Conservation (phyloP, 1,284 basidiomycete genomes). For the Mrakiaceae sp. region DNA sequence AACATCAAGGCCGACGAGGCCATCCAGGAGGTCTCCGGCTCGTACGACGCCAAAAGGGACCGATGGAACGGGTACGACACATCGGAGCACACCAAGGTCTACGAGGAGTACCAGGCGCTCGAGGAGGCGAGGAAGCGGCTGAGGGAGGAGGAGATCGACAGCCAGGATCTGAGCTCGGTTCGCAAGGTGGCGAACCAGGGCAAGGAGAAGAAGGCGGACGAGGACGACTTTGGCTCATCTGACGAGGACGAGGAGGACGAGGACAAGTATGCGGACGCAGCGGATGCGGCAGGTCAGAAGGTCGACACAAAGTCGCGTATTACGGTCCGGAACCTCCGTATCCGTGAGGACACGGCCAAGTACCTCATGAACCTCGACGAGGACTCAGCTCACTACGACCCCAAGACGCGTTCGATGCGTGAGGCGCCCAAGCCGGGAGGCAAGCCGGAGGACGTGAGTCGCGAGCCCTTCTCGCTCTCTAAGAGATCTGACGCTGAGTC, state of each 20-base stretch:
- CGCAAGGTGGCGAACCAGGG: conserved; percentile 75
- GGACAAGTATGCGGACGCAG: conserved; percentile 93
- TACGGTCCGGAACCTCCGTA: conserved; percentile 94
- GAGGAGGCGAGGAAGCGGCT: conserved; percentile 81
- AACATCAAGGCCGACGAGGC: conserved; percentile 87
- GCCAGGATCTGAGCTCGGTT: conserved; percentile 70
- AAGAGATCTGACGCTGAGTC: not conserved
- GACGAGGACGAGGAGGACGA: conserved; percentile 91
- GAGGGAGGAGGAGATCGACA: conserved; percentile 93
- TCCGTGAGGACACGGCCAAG: conserved; percentile 98
- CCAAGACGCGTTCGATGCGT: conserved; percentile 98
- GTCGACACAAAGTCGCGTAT: conserved; percentile 96
- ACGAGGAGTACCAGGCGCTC: conserved; percentile 87
- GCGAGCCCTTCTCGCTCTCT: not conserved
- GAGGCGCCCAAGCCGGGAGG: conserved; percentile 76
- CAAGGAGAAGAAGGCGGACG: conserved; percentile 45
- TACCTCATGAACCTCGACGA: conserved; percentile 96
- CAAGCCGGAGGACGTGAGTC: conserved; percentile 67
- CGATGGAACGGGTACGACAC: conserved; percentile 98
- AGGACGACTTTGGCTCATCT: conserved; percentile 88
- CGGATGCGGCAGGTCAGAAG: conserved; percentile 95
- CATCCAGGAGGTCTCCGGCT: conserved; percentile 63
- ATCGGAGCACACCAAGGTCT: conserved; percentile 67
- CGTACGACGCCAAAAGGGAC: conserved; percentile 92
- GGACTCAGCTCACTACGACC: conserved; percentile 95